Evolutionary conservation across 2,329 filamentous ascomycete genomes (phyloP).

Genomic region (Esteya vermicola): DNA sequence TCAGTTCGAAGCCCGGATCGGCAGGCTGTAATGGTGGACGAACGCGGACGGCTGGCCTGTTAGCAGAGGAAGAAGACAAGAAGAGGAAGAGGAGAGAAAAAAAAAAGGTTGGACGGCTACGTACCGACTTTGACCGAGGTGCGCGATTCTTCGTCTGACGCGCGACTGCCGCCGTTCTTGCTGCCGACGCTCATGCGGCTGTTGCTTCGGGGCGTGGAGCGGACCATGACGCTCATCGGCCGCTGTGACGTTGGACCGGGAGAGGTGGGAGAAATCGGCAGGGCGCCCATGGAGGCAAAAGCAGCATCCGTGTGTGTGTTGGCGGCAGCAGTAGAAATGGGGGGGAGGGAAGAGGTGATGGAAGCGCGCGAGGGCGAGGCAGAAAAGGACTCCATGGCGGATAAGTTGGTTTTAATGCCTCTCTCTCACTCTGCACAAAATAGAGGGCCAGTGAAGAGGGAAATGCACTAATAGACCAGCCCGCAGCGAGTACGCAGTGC

Average conservation of each 20-base stretch:
- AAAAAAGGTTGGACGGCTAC: conserved; percentile 31
- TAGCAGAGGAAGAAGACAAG: conserved; percentile 5
- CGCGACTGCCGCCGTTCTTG: conserved; percentile 63
- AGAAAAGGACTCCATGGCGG: not conserved
- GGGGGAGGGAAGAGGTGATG: conserved; percentile 1
- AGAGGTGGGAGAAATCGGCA: conserved; percentile 36
- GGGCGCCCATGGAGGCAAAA: not conserved
- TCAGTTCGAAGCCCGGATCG: conserved; percentile 88
- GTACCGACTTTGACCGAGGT: conserved; percentile 93
- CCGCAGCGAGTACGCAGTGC: not conserved
- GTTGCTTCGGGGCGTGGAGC: conserved; percentile 56
- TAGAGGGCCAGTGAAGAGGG: too few relatives aligned
- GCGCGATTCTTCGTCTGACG: conserved; percentile 78
- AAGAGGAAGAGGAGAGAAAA: not conserved
- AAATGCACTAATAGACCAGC: not conserved
- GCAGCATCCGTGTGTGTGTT: not conserved
- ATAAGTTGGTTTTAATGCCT: too few relatives aligned
- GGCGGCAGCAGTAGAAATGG: not conserved
- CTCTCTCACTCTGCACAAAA: too few relatives aligned
- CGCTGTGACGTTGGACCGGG: conserved; percentile 44
- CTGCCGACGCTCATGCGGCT: conserved; percentile 78
- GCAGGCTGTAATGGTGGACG: conserved; percentile 69
- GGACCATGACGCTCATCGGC: conserved; percentile 70
- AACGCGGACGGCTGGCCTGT: conserved; percentile 64
- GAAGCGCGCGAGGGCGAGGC: not conserved